A percentile compares a stretch with the other conserved stretches of the same genome.
Conservation (phyloP, 495 filamentous ascomycete genomes). For the Choiromyces venosus region DNA sequence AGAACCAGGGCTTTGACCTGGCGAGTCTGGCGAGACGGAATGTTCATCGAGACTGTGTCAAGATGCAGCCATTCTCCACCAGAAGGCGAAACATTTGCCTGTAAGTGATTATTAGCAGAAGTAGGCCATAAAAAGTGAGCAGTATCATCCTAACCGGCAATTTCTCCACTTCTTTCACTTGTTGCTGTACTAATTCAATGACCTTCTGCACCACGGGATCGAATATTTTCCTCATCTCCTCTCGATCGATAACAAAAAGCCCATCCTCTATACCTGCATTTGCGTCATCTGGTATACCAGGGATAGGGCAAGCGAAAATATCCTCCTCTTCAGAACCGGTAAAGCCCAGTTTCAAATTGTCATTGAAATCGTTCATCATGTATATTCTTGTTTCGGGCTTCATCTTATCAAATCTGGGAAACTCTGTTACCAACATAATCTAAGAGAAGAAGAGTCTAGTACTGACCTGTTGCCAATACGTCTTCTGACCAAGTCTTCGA, state of each 20-base stretch:
- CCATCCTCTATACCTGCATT: constrained; percentile 56
- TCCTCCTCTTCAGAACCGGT: constrained; percentile 66
- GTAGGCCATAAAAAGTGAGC: background rate
- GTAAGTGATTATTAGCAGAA: background rate
- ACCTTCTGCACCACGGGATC: constrained; percentile 62
- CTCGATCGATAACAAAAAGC: constrained; percentile 56
- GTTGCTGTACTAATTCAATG: constrained; percentile 55
- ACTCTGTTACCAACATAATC: background rate
- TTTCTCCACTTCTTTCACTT: constrained; percentile 52
- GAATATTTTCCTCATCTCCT: constrained; percentile 59
- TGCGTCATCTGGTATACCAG: constrained; percentile 62
- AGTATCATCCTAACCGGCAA: background rate
- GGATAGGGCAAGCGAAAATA: constrained; percentile 62
- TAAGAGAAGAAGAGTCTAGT: background rate
- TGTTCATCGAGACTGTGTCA: too few species aligned
- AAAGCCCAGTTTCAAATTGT: constrained; percentile 64
- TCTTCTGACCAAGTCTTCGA: constrained; percentile 58
- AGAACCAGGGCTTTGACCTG: constrained; percentile 50
- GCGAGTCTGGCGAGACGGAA: background rate
- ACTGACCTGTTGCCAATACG: constrained; percentile 49
- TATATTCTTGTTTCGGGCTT: constrained; percentile 60
- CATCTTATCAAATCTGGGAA: constrained; percentile 48
- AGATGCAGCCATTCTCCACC: background rate
- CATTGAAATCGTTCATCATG: constrained; percentile 59
- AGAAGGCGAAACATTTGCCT: background rate